Base-by-base conservation (phyloP, 2,329 filamentous ascomycete genomes). In the Pseudogymnoascus sp. region DNA sequence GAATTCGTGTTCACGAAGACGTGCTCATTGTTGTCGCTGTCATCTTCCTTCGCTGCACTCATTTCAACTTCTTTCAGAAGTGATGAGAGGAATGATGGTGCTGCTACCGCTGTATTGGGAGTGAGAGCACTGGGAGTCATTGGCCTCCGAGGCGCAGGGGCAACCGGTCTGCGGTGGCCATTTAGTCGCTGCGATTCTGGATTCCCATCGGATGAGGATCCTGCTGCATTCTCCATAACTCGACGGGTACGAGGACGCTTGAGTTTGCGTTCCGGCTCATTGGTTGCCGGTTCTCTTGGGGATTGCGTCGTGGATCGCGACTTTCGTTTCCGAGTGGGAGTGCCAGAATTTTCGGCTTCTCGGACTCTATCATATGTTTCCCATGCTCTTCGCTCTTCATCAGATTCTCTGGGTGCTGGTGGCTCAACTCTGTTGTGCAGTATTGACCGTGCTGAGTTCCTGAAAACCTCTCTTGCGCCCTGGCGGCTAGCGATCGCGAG, bases 1-100 rank as follows among this genome's bases (percentile, higher is more conserved):
- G 66, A 65, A 11, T 63, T 67, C 35, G 65, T 61, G 59, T 66
- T 67, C 16, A 59, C 40, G 6, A 68, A 65, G 28, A 59, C 62
- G 40, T 68, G 64, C 63, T 70, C 66, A n/a, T 41, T 41, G 33
- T 60, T 41, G 37, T 41, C 59, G 8, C 61, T 77, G 61, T 87
- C 84, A 60, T 87, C 85, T 62, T 88, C 84, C 0, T 82, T 82
- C 2, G 78, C 75, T 62, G 82, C 74, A 74, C 80, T 82, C 74
- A 82, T 83, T 65, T 96, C 92, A 1, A 97, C 91, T 74, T 97
- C 93, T 72, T 90, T 91, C 59, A 97, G 78, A 5, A 97, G 79
- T 0, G 91, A 93, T 23, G 91, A 90, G 6, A 97, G 80, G 71
- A 97, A 93, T 5, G 90, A 93, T 6, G 91, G 90, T 6, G 82